Evolutionary conservation across 768 basidiomycete genomes (phyloP).

Genomic region (Calocybe gangraenosa): DNA sequence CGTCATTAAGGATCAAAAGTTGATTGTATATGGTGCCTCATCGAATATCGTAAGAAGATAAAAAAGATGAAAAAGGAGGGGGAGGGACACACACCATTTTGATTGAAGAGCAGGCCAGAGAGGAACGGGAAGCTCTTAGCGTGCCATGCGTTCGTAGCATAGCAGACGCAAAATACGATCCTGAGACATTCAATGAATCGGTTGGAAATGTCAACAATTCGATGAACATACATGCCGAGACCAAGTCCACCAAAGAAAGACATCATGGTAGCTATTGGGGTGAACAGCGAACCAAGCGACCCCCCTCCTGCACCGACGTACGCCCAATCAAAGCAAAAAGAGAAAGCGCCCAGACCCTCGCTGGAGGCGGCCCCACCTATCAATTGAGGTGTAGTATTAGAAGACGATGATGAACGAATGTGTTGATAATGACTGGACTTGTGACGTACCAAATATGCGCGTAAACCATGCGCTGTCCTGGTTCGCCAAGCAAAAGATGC

Average conservation of each 20-base stretch:
- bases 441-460: slow-evolving; percentile 43
- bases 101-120: slow-evolving; percentile 21
- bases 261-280: slow-evolving; percentile 44
- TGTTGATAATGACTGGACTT: too few relatives aligned
- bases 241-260: slow-evolving; percentile 39
- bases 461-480: slow-evolving; percentile 46
- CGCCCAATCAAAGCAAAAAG: slow-evolving; percentile 55
- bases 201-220: too few relatives aligned
- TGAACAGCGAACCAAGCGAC: slow-evolving; percentile 32
- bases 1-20: slow-evolving; percentile 40
- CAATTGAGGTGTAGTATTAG: too few relatives aligned
- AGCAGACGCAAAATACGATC: too few relatives aligned
- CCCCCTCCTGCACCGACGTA: slow-evolving; percentile 33
- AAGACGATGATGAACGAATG: slow-evolving; percentile 12
- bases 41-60: too few relatives aligned
- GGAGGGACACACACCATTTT: slow-evolving; percentile 8
- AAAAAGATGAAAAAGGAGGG: too few relatives aligned
- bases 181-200: too few relatives aligned
- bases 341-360: too few relatives aligned
- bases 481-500: slow-evolving; percentile 50
- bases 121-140: slow-evolving; percentile 1
- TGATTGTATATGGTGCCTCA: slow-evolving; percentile 52
- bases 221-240: slow-evolving; percentile 38
- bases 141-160: background rate
- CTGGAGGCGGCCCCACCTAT: slow-evolving; percentile 44